Evolutionary conservation across 2,329 filamentous ascomycete species (phyloP), one percentile per base, ranked within the genome.

Genomic region (Xenosphaeropsis pyriputrescens): DNA sequence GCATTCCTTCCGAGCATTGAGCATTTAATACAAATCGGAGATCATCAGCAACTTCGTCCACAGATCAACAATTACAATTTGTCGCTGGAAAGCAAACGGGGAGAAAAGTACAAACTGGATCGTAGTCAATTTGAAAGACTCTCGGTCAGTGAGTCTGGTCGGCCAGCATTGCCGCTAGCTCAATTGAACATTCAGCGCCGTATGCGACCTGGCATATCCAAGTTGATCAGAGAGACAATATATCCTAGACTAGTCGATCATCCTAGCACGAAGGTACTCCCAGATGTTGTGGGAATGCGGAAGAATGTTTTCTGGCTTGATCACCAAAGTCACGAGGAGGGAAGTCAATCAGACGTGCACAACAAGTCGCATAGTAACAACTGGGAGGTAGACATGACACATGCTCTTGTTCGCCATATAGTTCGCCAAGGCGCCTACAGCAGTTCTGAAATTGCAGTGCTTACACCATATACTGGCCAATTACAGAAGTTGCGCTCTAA

Each of bases 391-490:
- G 60, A 72, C 0, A 78, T 88, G 72, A 67, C 69, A 0, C 58
- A 64, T 6, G 67, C 70, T 0, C 54, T 86, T 0, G 72, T 85
- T 0, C 65, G 64, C 0, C 79, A 88, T 48, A 55, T 88, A 1
- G 59, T 79, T 5, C 63, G 66, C 0, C 80, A 86, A 49, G 79
- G 79, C 2, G 41, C 35, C 0, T 85, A 86, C 50, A 53, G 51
- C 0, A 54, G 58, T 0, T 62, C 61, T 0, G 75, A 85, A 2
- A 81, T 88, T 41, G 78, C 79, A 0, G 71, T 89, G 0, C 50
- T 88, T 5, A 85, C 80, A 0, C 75, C 75, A 0, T 80, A 81
- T 41, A 53, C 65, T 0, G 73, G 72, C 0, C 75, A 80, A 42
- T 53, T 73, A 2, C 59, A 66, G 31, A 48, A 45, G 15, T 11